Percentiles rank a stretch among this genome's conserved stretches.
Evolutionary conservation across 495 filamentous ascomycete species (phyloP).

Genomic region (Beverwykella pulmonaria): DNA sequence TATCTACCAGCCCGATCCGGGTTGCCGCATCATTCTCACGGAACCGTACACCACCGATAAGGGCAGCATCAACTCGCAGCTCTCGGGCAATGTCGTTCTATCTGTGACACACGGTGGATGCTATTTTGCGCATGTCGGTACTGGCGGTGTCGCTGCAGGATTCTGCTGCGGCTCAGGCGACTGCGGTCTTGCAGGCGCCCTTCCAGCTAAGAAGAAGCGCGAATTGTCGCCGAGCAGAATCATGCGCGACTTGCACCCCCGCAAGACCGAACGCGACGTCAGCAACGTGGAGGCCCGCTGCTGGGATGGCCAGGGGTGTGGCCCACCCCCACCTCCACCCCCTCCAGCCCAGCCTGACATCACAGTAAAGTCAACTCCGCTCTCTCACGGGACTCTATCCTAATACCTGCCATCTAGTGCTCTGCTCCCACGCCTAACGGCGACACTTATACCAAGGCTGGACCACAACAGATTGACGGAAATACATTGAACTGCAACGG

Average conservation of each 20-base stretch:
- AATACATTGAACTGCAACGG: slow-evolving; percentile 5
- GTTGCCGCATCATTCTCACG: slow-evolving; percentile 3
- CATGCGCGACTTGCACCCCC: background rate
- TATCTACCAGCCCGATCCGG: background rate
- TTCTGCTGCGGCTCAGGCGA: slow-evolving; percentile 9
- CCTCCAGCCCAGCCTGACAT: background rate
- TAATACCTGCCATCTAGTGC: slow-evolving; percentile 4
- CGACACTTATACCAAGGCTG: slow-evolving; percentile 12
- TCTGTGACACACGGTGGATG: slow-evolving; percentile 4
- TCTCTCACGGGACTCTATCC: background rate
- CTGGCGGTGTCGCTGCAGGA: slow-evolving; percentile 5
- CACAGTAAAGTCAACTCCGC: background rate
- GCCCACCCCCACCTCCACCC: too few species aligned
- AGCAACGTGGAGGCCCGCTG: background rate
- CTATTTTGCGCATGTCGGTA: slow-evolving; percentile 15
- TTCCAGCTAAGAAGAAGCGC: slow-evolving; percentile 14
- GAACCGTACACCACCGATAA: slow-evolving; percentile 7
- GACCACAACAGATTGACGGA: slow-evolving; percentile 2
- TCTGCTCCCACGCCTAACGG: background rate
- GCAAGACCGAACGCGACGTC: background rate
- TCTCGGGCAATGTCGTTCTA: slow-evolving; percentile 9
- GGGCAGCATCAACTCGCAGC: slow-evolving; percentile 1
- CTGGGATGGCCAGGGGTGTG: background rate
- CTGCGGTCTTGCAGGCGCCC: background rate
- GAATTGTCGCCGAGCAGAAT: slow-evolving; percentile 3